Percentiles rank a stretch among this genome's conserved stretches.
Evolutionary conservation across 2,329 filamentous ascomycete genomes (phyloP).

Genomic region (Trichoderma koningiopsis): DNA sequence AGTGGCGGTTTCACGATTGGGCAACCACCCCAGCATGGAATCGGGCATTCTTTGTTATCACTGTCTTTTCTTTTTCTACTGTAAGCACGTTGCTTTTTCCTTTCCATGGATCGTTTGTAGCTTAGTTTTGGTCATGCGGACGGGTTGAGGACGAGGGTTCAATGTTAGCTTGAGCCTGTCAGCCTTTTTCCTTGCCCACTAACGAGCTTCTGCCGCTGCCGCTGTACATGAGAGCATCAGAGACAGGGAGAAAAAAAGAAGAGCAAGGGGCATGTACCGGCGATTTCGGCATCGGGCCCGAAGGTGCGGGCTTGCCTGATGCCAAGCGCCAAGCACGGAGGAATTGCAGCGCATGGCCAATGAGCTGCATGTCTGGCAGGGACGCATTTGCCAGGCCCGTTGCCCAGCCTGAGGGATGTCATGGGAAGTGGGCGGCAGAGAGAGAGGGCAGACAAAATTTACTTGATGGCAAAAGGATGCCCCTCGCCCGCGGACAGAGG

Average conservation of each 20-base stretch:
- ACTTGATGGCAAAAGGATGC: neutral
- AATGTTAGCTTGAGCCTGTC: neutral
- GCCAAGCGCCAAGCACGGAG: constrained; percentile 4
- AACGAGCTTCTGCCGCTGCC: neutral
- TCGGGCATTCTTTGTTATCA: neutral
- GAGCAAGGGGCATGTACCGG: neutral
- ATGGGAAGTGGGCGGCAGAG: neutral
- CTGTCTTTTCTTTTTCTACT: neutral
- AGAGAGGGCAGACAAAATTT: neutral
- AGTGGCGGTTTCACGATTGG: constrained; percentile 18
- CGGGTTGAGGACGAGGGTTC: neutral
- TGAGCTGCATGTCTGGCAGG: constrained; percentile 2
- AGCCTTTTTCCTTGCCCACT: neutral
- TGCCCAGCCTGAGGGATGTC: neutral
- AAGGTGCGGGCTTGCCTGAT: constrained; percentile 14
- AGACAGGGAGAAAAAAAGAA: neutral
- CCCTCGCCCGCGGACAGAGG: neutral
- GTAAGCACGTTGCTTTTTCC: neutral
- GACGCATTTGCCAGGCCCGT: neutral
- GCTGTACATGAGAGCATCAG: neutral
- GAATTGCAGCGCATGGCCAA: constrained; percentile 4
- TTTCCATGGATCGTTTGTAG: neutral
- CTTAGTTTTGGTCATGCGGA: neutral
- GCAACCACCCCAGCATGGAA: neutral
- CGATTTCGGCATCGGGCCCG: constrained; percentile 20